Evolutionary conservation across 495 filamentous ascomycete genomes (phyloP), one percentile per base, ranked within the genome.

Genomic region (Daldinia bambusicola): DNA sequence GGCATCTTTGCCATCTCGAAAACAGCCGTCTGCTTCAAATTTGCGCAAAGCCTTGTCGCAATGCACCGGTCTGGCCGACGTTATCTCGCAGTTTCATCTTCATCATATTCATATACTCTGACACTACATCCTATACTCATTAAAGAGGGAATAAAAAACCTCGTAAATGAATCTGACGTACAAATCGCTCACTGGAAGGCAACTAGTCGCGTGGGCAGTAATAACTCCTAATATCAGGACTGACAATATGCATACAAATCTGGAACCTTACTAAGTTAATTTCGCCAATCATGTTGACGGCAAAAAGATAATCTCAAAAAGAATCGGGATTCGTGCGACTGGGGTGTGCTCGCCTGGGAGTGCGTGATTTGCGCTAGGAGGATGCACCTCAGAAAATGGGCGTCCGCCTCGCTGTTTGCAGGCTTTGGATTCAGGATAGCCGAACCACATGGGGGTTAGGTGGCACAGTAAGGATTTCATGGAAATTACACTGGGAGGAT

Each of bases 361-460:
- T 75, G 58, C 64, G 73, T 75, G 73, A 75, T 43, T 77, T 74
- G 56, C 70, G 75, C 74, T 72, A 75, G 58, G 66, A 69, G 55
- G 55, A 70, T 60, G 61, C 45, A 36, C 18, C 40, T 55, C 6
- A 55, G 37, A 51, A 38, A 48, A 68, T 61, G 20, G 61, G 40
- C 59, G 62, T 73, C 55, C 60, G 57, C 66, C 66, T 73, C 70
- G 66, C 70, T 61, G 66, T 69, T 73, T 66, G 37, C 38, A 18
- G 65, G 56, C 59, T 48, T 38, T 68, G 41, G 48, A 60, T 67
- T 61, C 53, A 67, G 55, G 63, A 67, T 63, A 67, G 69, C 59
- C 59, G 60, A 20, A 30, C 22, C 22, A 30, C 50, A 45, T 40
- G 66, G 59, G 59, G 14, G 32, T 1, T 32, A 31, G 45, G 63